phyloP scores from a whole-genome alignment of 805 yeast genomes.

The Candida taoyuanica region DNA sequence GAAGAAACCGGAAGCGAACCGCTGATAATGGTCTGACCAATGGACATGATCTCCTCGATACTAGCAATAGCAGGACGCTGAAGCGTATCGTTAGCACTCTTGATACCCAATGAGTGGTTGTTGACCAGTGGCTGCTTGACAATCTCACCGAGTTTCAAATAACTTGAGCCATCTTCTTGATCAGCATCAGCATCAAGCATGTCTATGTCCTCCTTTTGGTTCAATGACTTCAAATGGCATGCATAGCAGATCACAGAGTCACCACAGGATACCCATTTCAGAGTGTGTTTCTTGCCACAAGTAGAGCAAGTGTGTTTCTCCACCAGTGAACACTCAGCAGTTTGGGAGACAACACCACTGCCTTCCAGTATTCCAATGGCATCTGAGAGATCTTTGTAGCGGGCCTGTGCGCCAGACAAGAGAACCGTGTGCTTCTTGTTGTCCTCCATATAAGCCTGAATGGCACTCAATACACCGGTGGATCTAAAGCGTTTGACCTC shows the following conservation, averaged over 20 bases:
- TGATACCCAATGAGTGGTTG: conserved; percentile 3
- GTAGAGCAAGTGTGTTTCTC: background rate
- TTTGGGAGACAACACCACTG: background rate
- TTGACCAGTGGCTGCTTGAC: conserved; percentile 5
- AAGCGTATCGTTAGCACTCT: conserved; percentile 2
- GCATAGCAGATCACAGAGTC: conserved; percentile 12
- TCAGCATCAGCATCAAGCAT: conserved; percentile 3
- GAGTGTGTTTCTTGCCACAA: conserved; percentile 8
- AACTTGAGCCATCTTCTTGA: background rate
- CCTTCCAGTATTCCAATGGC: conserved; percentile 2
- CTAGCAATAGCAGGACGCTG: conserved; percentile 1
- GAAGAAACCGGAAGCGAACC: background rate
- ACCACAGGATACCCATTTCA: conserved; percentile 14
- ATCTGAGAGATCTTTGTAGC: conserved; percentile 34
- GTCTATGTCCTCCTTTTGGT: background rate
- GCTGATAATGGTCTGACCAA: background rate
- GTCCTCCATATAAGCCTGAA: conserved; percentile 21
- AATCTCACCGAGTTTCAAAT: background rate
- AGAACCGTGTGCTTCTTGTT: conserved; percentile 14
- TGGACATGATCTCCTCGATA: background rate
- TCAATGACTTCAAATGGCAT: conserved; percentile 4
- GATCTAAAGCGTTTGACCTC: conserved; percentile 18
- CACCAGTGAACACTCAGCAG: background rate
- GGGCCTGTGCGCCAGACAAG: conserved; percentile 32
- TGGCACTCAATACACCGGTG: conserved; percentile 11